Base-by-base conservation (phyloP, 371 early-diverging fungal species). In the Nematocida homosporus region DNA sequence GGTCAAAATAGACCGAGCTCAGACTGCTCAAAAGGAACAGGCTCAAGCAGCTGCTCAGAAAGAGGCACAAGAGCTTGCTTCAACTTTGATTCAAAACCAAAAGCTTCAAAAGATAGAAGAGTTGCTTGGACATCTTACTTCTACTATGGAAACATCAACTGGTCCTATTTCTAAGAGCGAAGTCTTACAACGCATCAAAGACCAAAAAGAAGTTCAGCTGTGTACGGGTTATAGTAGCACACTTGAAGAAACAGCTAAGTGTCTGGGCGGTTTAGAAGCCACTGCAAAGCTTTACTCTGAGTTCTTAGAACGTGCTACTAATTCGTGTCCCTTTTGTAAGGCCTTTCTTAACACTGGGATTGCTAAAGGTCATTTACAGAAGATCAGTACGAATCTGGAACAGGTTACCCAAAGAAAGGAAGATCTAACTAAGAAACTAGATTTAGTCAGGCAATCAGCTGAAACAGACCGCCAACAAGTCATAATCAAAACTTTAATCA, bases 271-370 rank as follows among this genome's bases (percentile, higher is more conserved):
- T 16, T 30, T 72, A 1, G 25, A 41, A 5, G 75, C 75, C 13
- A 61, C 75, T 20, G 50, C 60, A 50, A 29, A 18, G 10, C 60
- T 72, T 61, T 72, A 72, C 50, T 42, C 66, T 40, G 60, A 44
- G 52, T 72, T 72, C 6, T 30, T 60, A 20, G 30, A 18, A n/a
- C 48, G 60, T n/a, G 60, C 75, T 16, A 6, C 60, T 20, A 47
- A 72, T 4, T 29, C 25, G 13, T 72, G 75, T 5, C 75, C 75
- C 10, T 72, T 72, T 51, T 72, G 75, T 42, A 72, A 72, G 53
- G 27, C 34, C 3, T 51, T 50, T 25, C 77, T 72, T 48, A 48
- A 32, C 32, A 50, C 57, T 10, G 60, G 57, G 3, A 37, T 47
- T 10, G 37, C 75, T 20, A 72, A 72, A 30, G 60, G 60, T 18